Base-by-base conservation (phyloP, 2,329 filamentous ascomycete genomes). In the Aspergillus brasiliensis region DNA sequence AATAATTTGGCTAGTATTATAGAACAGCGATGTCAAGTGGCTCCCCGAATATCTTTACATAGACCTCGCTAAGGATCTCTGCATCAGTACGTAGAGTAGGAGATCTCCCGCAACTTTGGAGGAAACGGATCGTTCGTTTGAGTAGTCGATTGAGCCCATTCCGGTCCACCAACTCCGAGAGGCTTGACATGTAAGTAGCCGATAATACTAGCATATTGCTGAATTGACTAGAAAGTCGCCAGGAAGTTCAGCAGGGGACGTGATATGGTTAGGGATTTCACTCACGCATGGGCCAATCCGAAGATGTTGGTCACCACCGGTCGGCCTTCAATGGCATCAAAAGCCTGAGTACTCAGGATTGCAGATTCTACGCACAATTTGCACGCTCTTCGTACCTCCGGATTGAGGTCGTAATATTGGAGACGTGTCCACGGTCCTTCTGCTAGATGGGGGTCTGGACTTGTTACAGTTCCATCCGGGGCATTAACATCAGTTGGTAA, bases 261-360 rank as follows among this genome's bases (percentile, higher is more conserved):
- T 38, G 15, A 51, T 28, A 8, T 58, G 2, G 6, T n/a, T n/a
- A 11, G 27, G 11, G 19, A 5, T 17, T n/a, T n/a, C n/a, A 60
- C 91, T 86, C 90, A 96, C 91, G 93, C 93, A 82, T 97, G 93
- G 63, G 92, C 90, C n/a, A 94, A 98, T 56, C 94, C 93, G 77
- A 97, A 96, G 23, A 97, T 88, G 69, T 97, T 98, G n/a, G 95
- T 98, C 57, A 98, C 88, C 53, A 97, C 89, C 8, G 90, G 86
- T 28, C 92, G 86, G 62, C 84, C 79, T 25, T 74, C 77, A 15
- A 85, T 81, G 2, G 82, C 82, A 72, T 90, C 86, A 72, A 98
- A 96, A 1, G 92, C 91, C 57, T 87, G 84, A 0, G 94, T 98
- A 73, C 93, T 97, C 71, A 90, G 83, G 56, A 97, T 87, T 0